Conservation (phyloP, 2,329 filamentous ascomycete genomes). For the Thielaviopsis ethacetica region DNA sequence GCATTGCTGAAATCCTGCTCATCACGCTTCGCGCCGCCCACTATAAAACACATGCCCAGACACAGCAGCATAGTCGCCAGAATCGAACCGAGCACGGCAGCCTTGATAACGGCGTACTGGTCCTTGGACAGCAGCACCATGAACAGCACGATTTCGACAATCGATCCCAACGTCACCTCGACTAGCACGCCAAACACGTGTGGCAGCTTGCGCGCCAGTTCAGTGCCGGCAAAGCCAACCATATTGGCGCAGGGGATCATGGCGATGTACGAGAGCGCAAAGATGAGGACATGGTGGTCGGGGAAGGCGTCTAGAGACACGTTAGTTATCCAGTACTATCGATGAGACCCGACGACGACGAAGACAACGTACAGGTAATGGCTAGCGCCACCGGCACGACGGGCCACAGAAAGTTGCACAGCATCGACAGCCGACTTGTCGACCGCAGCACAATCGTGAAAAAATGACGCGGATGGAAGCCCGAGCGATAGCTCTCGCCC, state of each 20-base stretch:
- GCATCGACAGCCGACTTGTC: slow-evolving; percentile 27
- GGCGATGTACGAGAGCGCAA: slow-evolving; percentile 30
- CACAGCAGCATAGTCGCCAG: slow-evolving; percentile 70
- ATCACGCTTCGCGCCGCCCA: slow-evolving; percentile 51
- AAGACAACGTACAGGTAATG: slow-evolving; percentile 17
- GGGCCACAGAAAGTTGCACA: slow-evolving; percentile 33
- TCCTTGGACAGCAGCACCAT: slow-evolving; percentile 48
- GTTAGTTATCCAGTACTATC: too few species aligned
- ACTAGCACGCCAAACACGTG: slow-evolving; percentile 51
- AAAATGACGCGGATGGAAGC: slow-evolving; percentile 27
- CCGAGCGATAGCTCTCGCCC: slow-evolving; percentile 28
- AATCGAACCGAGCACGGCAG: slow-evolving; percentile 70
- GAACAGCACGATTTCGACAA: slow-evolving; percentile 73
- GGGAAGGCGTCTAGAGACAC: slow-evolving; percentile 20
- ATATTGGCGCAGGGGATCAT: slow-evolving; percentile 34
- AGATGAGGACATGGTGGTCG: slow-evolving; percentile 25
- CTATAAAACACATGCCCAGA: slow-evolving; percentile 64
- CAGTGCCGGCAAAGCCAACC: slow-evolving; percentile 35
- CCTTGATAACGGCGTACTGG: slow-evolving; percentile 57
- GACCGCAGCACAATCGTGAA: slow-evolving; percentile 26
- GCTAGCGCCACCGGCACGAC: slow-evolving; percentile 29
- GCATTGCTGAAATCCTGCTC: slow-evolving; percentile 58
- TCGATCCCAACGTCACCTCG: slow-evolving; percentile 45
- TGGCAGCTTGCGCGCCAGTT: slow-evolving; percentile 64
- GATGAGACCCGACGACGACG: too few species aligned